Evolutionary conservation across 768 basidiomycete genomes (phyloP), one percentile per base, ranked within the genome.

Genomic region (Glaciozyma martinii): DNA sequence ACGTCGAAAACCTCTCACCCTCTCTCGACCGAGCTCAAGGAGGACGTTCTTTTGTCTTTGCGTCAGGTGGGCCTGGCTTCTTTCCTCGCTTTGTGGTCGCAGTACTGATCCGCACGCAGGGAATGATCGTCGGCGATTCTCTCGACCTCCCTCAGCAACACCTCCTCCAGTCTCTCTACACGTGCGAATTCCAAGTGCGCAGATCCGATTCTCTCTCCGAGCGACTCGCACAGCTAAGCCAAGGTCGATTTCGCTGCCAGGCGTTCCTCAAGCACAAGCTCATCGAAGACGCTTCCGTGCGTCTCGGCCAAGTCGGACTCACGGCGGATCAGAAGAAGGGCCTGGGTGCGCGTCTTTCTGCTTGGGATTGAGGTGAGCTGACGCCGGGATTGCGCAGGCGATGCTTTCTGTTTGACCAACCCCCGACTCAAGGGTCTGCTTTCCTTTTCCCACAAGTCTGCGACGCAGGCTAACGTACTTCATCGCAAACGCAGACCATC

Each of bases 331-430:
- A 40, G 37, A 40, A 40, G 37, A 40, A 40, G 37, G 37, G 37
- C 5, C 37, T 40, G 3, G 37, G 37, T 40, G 37, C 10, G 37
- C 12, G 37, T 40, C 37, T 40, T 2, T 13, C 15, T 13, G 12
- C 5, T 2, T 2, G 37, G 2, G 12, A 40, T 13, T 40, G 10
- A 13, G 10, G 37, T 40, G 37, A 40, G 12, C 37, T 40, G 37
- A 40, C 37, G 37, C 37, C 37, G 37, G 5, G 37, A 8, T 40
- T 10, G 10, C 37, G 37, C 23, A 16, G 54, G 33, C 54, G 54
- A 32, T 6, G 54, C 32, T 21, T 55, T 55, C 33, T 32, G 54
- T 40, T 30, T 63, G 9, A 63, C 66, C 19, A 64, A 67, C 60
- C 66, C 66, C 29, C 62, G 59, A 46, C 49, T 62, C 7, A 40